A percentile compares a stretch with the other conserved stretches of the same genome.
Evolutionary conservation across 345 rosid genomes (phyloP).

Genomic region (Euphorbia peplus): DNA sequence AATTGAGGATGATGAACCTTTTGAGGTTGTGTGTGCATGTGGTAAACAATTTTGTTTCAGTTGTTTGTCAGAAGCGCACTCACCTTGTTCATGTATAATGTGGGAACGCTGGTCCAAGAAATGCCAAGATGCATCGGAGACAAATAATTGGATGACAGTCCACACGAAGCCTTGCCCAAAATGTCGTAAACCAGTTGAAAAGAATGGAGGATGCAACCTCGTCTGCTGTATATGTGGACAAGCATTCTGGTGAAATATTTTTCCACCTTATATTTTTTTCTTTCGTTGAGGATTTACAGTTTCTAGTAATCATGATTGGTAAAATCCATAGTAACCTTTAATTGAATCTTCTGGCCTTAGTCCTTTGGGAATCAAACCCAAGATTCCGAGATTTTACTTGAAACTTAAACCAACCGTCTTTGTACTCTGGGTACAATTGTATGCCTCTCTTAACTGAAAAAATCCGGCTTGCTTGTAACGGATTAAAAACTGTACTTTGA

Average conservation of each 20-base stretch:
- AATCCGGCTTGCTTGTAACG: background rate
- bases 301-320: background rate
- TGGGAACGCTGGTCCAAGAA: constrained; percentile 43
- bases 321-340: background rate
- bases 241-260: constrained; percentile 49
- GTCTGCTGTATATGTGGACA: constrained; percentile 58
- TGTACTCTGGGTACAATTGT: background rate
- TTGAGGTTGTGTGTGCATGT: constrained; percentile 33
- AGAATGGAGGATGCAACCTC: constrained; percentile 69
- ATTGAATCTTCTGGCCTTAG: background rate
- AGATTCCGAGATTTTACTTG: background rate
- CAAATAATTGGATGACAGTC: constrained; percentile 50
- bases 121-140: constrained; percentile 54
- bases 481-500: background rate
- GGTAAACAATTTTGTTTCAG: constrained; percentile 41
- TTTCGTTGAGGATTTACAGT: background rate
- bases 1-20: constrained; percentile 32
- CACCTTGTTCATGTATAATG: constrained; percentile 42
- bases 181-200: constrained; percentile 54
- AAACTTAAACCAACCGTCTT: background rate
- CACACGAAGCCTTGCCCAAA: constrained; percentile 65
- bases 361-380: constrained; percentile 1
- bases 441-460: background rate
- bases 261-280: background rate
- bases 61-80: constrained; percentile 38